A percentile compares a stretch with the other conserved stretches of the same genome.
phyloP scores from a whole-genome alignment of 2,329 filamentous ascomycete species.

The Clarireedia monteithiana region DNA sequence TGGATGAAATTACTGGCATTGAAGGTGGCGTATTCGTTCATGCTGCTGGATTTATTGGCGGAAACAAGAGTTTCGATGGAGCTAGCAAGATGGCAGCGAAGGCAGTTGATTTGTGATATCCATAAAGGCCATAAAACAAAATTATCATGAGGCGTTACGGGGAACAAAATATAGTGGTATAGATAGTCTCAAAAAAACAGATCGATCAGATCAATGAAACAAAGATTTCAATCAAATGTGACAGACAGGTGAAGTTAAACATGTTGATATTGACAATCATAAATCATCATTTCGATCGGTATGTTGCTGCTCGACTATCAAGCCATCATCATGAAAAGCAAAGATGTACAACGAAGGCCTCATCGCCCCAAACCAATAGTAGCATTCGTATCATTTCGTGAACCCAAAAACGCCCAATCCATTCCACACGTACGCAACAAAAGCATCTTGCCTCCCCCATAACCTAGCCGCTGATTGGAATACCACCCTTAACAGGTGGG shows the following conservation, averaged over 20 bases:
- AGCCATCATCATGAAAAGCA: constrained; percentile 3
- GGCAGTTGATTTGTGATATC: constrained; percentile 43
- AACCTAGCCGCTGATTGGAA: constrained; percentile 55
- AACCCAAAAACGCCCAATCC: constrained; percentile 10
- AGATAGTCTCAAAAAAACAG: background rate
- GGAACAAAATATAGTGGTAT: background rate
- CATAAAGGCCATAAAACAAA: background rate
- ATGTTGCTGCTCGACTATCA: constrained; percentile 6
- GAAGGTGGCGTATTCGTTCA: constrained; percentile 85
- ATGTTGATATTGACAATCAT: background rate
- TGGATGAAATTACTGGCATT: constrained; percentile 64
- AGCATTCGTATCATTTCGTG: constrained; percentile 4
- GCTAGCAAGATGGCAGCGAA: constrained; percentile 78
- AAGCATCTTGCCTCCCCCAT: background rate
- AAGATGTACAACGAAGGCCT: constrained; percentile 10
- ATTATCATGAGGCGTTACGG: background rate
- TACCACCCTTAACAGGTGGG: constrained; percentile 40
- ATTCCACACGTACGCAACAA: constrained; percentile 2
- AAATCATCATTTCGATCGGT: constrained; percentile 5
- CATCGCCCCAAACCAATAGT: constrained; percentile 5
- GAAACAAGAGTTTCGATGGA: constrained; percentile 86
- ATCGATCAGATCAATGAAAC: background rate
- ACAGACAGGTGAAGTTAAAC: background rate
- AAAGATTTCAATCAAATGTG: background rate
- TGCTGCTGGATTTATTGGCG: constrained; percentile 91